Base-by-base conservation (phyloP, 1,284 basidiomycete genomes). In the Ustilago esculenta region DNA sequence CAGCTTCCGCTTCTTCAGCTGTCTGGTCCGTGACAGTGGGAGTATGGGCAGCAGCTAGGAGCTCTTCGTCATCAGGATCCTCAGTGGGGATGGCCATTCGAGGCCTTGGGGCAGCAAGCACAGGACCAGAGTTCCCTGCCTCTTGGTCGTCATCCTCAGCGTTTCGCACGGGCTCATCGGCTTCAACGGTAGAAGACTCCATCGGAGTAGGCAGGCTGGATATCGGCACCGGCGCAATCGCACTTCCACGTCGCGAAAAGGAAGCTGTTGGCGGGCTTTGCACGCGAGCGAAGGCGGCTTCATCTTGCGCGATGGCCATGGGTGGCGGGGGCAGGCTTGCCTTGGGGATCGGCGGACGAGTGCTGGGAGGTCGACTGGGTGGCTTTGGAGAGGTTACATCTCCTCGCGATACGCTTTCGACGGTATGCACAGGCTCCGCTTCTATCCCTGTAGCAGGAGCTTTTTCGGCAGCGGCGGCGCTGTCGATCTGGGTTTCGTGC, bases 31-130 rank as follows among this genome's bases (percentile, higher is more conserved):
- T 23, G 4, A 51, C 35, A 27, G 43, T n/a, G 7, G 53, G 32
- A 2, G 59, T 39, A 5, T 69, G 49, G 9, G 71, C 66, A 33
- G 53, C 65, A 25, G 69, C 66, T 0, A 66, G 40, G 20, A 71
- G 41, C 17, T 55, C 58, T 15, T 72, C 74, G 34, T 76, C 75
- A 20, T 77, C 75, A 9, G 65, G 66, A 33, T 72, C 70, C 11
- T 72, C 71, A 10, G 52, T 68, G 5, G 73, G 54, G 4, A 76
- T 17, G 20, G 73, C 75, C 49, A 64, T 50, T 5, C 73, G 55
- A 17, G 75, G 63, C 24, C 40, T 58, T 4, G 75, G 75, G 33
- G 67, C 73, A 18, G 73, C 73, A n/a, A 77, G 66, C 5, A 68
- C 33, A 5, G 69, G 63, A 17, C 57, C 53, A 14, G 41, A 6